A percentile compares a stretch with the other conserved stretches of the same genome.
Evolutionary conservation across 2,329 filamentous ascomycete genomes (phyloP).

Genomic region (Furcasterigmium furcatum): DNA sequence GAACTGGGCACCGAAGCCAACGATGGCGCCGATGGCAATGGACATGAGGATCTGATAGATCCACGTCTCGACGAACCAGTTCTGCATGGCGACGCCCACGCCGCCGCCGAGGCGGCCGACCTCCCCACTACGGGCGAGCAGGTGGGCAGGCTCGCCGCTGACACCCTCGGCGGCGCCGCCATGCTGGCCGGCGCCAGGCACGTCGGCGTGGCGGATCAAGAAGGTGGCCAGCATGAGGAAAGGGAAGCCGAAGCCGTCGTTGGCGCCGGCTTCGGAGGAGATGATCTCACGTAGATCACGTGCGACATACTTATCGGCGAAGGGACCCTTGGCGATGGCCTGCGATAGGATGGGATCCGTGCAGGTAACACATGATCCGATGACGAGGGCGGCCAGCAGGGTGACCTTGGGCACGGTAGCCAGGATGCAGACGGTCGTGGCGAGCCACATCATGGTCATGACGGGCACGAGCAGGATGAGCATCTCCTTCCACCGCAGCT

Average conservation of each 20-base stretch:
- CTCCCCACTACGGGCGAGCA: conserved; percentile 13
- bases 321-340: conserved; percentile 58
- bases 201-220: conserved; percentile 39
- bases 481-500: conserved; percentile 47
- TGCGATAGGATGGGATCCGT: conserved; percentile 60
- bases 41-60: conserved; percentile 42
- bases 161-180: not conserved
- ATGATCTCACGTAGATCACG: conserved; percentile 57
- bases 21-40: conserved; percentile 34
- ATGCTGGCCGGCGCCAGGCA: conserved; percentile 14
- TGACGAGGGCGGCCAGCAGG: conserved; percentile 51
- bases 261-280: conserved; percentile 57
- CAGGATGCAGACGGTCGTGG: conserved; percentile 51
- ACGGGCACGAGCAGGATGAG: conserved; percentile 51
- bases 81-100: conserved; percentile 37
- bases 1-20: conserved; percentile 25
- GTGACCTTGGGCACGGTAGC: conserved; percentile 50
- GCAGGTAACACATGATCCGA: conserved; percentile 57
- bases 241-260: conserved; percentile 56
- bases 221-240: conserved; percentile 43
- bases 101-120: conserved; percentile 50
- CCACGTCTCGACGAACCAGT: conserved; percentile 43
- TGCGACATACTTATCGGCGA: conserved; percentile 58
- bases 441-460: conserved; percentile 61
- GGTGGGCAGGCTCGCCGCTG: conserved; percentile 2